A percentile compares a stretch with the other conserved stretches of the same genome.
Conservation (phyloP, 331 rosid genomes). For the Ulmus americana region DNA sequence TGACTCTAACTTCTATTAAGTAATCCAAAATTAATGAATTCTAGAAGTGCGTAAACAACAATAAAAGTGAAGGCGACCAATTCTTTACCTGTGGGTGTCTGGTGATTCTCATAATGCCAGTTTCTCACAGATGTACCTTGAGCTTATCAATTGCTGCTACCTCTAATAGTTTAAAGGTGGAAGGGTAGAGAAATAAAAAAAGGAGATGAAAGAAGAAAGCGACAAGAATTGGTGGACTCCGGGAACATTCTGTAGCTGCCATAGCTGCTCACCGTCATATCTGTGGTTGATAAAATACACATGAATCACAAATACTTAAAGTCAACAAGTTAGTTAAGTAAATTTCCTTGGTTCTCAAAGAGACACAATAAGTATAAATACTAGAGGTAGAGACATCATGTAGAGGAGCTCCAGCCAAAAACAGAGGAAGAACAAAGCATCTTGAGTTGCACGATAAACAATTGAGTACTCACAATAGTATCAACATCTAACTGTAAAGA, state of each 20-base stretch:
- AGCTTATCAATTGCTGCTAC: constrained; percentile 99
- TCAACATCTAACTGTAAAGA: constrained; percentile 83
- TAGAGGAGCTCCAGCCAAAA: neutral
- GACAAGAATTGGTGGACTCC: constrained; percentile 73
- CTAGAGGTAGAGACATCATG: constrained; percentile 6
- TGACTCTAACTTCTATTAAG: no score
- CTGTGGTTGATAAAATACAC: constrained; percentile 90
- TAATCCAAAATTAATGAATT: neutral
- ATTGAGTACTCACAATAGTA: constrained; percentile 55
- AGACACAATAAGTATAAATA: neutral
- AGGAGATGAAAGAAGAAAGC: constrained; percentile 71
- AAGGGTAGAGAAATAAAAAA: constrained; percentile 75
- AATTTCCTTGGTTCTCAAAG: constrained; percentile 2
- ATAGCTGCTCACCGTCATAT: constrained; percentile 82
- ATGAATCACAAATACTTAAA: constrained; percentile 41
- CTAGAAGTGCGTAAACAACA: neutral
- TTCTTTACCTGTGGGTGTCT: constrained; percentile 84
- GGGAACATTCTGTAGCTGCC: constrained; percentile 68
- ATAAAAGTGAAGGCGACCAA: neutral
- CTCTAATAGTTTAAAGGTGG: constrained; percentile 88
- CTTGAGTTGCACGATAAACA: constrained; percentile 6
- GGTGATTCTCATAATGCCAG: constrained; percentile 89
- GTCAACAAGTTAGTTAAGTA: constrained; percentile 20
- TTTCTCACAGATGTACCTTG: constrained; percentile 91
- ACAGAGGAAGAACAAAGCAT: neutral